A percentile compares a stretch with the other conserved stretches of the same genome.
Evolutionary conservation across 345 rosid genomes (phyloP).

Genomic region (Citrus inodora): DNA sequence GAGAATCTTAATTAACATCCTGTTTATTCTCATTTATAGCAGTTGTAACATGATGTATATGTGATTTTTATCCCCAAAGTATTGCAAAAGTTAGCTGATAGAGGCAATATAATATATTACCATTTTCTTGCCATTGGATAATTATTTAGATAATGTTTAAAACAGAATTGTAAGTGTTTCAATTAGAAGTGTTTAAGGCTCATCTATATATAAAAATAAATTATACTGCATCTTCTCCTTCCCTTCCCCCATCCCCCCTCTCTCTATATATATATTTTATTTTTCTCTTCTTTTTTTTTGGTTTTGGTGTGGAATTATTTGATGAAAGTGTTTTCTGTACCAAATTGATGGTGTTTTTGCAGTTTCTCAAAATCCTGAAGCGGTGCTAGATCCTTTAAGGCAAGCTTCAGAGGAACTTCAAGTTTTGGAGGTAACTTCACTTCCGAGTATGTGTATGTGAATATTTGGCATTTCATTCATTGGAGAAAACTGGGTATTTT

Average conservation of each 20-base stretch:
- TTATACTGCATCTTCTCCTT: neutral
- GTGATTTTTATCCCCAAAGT: neutral
- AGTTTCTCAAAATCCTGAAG: slow-evolving; percentile 61
- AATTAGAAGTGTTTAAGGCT: neutral
- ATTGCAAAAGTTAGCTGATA: neutral
- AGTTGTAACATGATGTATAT: neutral
- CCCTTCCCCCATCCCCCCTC: too few relatives aligned
- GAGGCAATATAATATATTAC: neutral
- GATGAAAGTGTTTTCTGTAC: neutral
- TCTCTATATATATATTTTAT: too few relatives aligned
- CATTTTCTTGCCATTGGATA: neutral
- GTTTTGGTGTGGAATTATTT: neutral
- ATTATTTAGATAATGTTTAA: neutral
- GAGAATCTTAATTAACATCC: neutral
- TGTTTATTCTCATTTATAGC: neutral
- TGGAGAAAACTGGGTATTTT: neutral
- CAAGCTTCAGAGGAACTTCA: slow-evolving; percentile 84
- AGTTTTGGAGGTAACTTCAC: slow-evolving; percentile 66
- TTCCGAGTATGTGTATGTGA: neutral
- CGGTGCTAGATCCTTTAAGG: slow-evolving; percentile 68
- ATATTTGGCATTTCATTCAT: neutral
- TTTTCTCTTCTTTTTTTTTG: too few relatives aligned
- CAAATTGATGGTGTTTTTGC: neutral
- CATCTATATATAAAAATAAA: neutral
- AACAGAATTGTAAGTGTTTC: neutral